phyloP scores from a whole-genome alignment of 2,329 filamentous ascomycete genomes.

The Epichloe elymi region DNA sequence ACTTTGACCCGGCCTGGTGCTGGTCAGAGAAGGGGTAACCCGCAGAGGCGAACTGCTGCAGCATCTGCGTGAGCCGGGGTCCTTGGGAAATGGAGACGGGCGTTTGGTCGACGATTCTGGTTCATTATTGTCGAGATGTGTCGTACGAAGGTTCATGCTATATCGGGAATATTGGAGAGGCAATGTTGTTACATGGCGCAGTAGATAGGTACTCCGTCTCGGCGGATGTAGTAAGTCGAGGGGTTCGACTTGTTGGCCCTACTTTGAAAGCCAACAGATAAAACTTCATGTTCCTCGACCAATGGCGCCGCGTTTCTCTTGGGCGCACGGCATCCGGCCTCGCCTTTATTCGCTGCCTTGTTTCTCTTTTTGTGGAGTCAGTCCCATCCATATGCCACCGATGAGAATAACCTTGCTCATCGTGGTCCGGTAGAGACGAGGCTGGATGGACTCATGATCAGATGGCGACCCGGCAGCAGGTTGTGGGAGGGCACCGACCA shows the following conservation, averaged over 20 bases:
- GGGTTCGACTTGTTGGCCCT: no score
- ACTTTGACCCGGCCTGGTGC: constrained; percentile 43
- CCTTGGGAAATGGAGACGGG: neutral
- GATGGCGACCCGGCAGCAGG: no score
- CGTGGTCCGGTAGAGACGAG: no score
- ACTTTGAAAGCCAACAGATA: no score
- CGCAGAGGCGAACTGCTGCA: constrained; percentile 1
- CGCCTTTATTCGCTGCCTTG: neutral
- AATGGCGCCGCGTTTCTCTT: no score
- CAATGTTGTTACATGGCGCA: neutral
- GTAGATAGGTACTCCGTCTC: neutral
- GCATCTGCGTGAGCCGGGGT: neutral
- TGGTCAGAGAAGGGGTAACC: constrained; percentile 10
- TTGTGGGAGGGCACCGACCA: no score
- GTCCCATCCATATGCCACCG: neutral
- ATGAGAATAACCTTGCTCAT: no score
- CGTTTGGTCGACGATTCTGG: neutral
- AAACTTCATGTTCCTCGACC: no score
- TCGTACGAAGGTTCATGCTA: neutral
- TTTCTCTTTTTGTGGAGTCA: neutral
- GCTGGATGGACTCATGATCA: no score
- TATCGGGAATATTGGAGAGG: neutral
- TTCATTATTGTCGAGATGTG: neutral
- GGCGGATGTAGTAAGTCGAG: no score
- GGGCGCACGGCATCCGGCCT: neutral